Evolutionary conservation across 1,284 basidiomycete species (phyloP).

Genomic region (Bjerkandera adusta): DNA sequence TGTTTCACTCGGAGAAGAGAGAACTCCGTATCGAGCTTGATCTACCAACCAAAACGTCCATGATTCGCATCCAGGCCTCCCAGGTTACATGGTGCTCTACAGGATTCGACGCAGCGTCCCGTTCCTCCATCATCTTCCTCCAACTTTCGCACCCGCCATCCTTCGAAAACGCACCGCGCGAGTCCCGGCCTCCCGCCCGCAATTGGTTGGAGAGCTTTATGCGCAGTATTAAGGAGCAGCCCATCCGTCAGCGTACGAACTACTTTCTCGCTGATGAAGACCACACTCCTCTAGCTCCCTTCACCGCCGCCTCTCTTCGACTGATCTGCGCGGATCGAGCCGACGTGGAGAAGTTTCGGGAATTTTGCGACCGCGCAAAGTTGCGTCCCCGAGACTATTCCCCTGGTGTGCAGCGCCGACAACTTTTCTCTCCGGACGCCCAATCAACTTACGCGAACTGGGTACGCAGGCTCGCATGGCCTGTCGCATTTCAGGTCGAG

Average conservation of each 20-base stretch:
- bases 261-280: slow-evolving; percentile 25
- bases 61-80: slow-evolving; percentile 44
- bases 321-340: slow-evolving; percentile 37
- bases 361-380: slow-evolving; percentile 36
- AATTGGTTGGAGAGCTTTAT: not conserved
- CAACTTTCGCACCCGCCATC: slow-evolving; percentile 42
- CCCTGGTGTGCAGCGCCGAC: slow-evolving; percentile 37
- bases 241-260: slow-evolving; percentile 22
- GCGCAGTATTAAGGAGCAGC: slow-evolving; percentile 1
- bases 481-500: slow-evolving; percentile 55
- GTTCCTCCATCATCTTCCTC: slow-evolving; percentile 37
- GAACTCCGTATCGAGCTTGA: slow-evolving; percentile 42
- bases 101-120: slow-evolving; percentile 27
- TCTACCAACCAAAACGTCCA: slow-evolving; percentile 23
- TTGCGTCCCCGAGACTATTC: slow-evolving; percentile 32
- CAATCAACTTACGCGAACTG: slow-evolving; percentile 34
- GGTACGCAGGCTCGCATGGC: slow-evolving; percentile 43
- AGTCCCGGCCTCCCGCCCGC: slow-evolving; percentile 20
- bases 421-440: slow-evolving; percentile 39
- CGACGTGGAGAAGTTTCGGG: slow-evolving; percentile 39
- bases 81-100: slow-evolving; percentile 40
- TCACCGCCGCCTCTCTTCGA: slow-evolving; percentile 46
- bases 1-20: slow-evolving; percentile 43
- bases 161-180: slow-evolving; percentile 34
- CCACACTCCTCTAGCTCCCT: slow-evolving; percentile 37